Percentiles rank a stretch among this genome's conserved stretches.
phyloP scores from a whole-genome alignment of 2,329 filamentous ascomycete genomes.

The Diaporthe sp. region DNA sequence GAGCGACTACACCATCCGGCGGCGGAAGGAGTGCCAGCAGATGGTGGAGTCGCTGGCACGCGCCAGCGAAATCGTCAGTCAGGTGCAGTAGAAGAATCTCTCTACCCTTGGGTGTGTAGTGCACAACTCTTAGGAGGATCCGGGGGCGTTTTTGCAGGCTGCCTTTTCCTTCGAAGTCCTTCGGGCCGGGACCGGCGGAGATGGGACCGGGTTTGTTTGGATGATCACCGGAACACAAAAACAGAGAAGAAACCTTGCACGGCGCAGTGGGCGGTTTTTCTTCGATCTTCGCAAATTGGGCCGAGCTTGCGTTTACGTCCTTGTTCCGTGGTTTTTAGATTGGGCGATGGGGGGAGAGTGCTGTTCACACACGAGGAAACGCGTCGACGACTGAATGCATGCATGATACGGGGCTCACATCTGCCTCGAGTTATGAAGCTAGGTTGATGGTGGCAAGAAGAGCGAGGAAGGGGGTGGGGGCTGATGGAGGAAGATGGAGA shows the following conservation, averaged over 20 bases:
- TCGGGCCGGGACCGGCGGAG: neutral
- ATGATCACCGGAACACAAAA: constrained; percentile 26
- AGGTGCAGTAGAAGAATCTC: constrained; percentile 68
- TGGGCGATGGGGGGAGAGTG: neutral
- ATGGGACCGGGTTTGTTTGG: neutral
- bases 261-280: constrained; percentile 20
- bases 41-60: constrained; percentile 96
- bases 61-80: constrained; percentile 96
- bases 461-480: neutral
- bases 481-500: neutral
- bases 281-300: neutral
- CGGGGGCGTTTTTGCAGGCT: neutral
- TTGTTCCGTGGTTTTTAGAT: constrained; percentile 17
- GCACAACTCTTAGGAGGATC: neutral
- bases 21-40: constrained; percentile 98
- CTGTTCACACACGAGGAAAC: neutral
- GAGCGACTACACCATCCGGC: constrained; percentile 94
- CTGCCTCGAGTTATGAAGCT: neutral
- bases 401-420: constrained; percentile 6
- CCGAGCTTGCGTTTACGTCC: constrained; percentile 10
- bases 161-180: neutral
- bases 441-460: neutral
- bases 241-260: constrained; percentile 14
- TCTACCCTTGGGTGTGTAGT: neutral
- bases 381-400: constrained; percentile 23